phyloP scores from a whole-genome alignment of 495 filamentous ascomycete species.

The Hyaloscypha finlandica region DNA sequence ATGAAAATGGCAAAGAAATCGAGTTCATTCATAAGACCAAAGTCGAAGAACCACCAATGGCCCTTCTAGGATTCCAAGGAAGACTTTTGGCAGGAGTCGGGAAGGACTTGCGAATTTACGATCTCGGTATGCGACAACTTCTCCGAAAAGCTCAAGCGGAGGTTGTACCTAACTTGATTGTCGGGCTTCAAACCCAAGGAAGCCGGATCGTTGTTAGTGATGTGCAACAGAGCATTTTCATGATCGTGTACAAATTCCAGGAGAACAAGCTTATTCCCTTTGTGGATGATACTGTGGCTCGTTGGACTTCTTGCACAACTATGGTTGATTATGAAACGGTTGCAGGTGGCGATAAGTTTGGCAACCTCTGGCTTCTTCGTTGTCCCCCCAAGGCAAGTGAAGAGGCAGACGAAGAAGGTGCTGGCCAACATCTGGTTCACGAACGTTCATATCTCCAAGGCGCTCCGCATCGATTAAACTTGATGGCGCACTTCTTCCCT shows the following conservation, averaged over 20 bases:
- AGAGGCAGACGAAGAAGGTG: slow-evolving; percentile 88
- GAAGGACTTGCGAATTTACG: slow-evolving; percentile 79
- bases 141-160: slow-evolving; percentile 87
- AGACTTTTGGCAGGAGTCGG: slow-evolving; percentile 84
- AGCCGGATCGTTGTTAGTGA: slow-evolving; percentile 90
- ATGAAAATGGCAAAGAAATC: slow-evolving; percentile 78
- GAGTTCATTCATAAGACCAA: slow-evolving; percentile 97
- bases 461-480: slow-evolving; percentile 75
- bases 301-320: slow-evolving; percentile 83
- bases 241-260: slow-evolving; percentile 89
- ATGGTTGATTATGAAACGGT: slow-evolving; percentile 99
- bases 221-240: slow-evolving; percentile 86
- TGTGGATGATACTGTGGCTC: slow-evolving; percentile 81
- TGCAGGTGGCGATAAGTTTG: slow-evolving; percentile 96
- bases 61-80: slow-evolving; percentile 89
- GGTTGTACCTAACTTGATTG: slow-evolving; percentile 79
- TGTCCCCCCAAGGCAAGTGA: slow-evolving; percentile 85
- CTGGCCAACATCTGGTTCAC: slow-evolving; percentile 84
- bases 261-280: slow-evolving; percentile 92
- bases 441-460: slow-evolving; percentile 88
- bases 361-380: slow-evolving; percentile 90
- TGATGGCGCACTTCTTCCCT: slow-evolving; percentile 85
- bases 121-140: slow-evolving; percentile 86
- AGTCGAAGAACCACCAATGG: slow-evolving; percentile 83
- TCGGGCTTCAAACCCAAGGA: slow-evolving; percentile 86